These are phyloP conservation scores for Laetiporus sulphureus DNA, from an alignment of 1,284 basidiomycete genomes.

Conservation along the genomic window DNA sequence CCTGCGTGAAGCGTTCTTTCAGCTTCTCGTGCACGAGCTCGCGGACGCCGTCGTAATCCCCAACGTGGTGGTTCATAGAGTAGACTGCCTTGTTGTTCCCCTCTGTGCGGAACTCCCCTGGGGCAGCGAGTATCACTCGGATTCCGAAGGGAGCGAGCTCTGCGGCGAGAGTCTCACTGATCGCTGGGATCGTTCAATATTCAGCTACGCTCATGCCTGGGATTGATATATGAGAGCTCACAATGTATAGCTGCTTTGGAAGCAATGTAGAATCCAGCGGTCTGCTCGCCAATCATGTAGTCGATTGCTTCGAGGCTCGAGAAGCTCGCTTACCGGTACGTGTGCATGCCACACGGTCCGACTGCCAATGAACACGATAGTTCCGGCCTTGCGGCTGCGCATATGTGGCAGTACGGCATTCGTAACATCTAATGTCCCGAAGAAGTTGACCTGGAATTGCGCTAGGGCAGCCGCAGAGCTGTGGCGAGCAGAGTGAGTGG, in stretches of 20 bases:
- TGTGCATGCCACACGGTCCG: conserved; percentile 25
- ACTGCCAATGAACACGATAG: conserved; percentile 29
- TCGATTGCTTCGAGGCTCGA: not conserved
- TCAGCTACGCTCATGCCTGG: too few species aligned
- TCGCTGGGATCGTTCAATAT: too few species aligned
- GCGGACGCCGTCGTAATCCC: conserved; percentile 34
- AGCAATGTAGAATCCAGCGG: not conserved
- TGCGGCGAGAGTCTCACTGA: conserved; percentile 15
- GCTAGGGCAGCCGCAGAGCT: not conserved
- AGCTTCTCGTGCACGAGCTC: conserved; percentile 19
- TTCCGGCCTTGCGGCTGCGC: conserved; percentile 23
- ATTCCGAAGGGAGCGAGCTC: conserved; percentile 19
- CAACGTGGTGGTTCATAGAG: conserved; percentile 1
- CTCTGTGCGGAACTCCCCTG: conserved; percentile 20
- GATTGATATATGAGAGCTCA: too few species aligned
- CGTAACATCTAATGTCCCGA: conserved; percentile 24
- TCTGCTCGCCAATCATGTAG: too few species aligned
- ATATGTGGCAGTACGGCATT: conserved; percentile 25
- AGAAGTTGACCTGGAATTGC: conserved; percentile 23
- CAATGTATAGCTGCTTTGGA: not conserved
- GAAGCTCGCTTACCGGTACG: not conserved
- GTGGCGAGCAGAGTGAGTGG: too few species aligned
- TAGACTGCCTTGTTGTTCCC: conserved; percentile 7
- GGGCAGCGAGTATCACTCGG: conserved; percentile 17
- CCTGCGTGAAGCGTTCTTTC: conserved; percentile 28